Base-by-base conservation (phyloP, 192 early-diverging fungal species). In the Backusella tarrabulga region DNA sequence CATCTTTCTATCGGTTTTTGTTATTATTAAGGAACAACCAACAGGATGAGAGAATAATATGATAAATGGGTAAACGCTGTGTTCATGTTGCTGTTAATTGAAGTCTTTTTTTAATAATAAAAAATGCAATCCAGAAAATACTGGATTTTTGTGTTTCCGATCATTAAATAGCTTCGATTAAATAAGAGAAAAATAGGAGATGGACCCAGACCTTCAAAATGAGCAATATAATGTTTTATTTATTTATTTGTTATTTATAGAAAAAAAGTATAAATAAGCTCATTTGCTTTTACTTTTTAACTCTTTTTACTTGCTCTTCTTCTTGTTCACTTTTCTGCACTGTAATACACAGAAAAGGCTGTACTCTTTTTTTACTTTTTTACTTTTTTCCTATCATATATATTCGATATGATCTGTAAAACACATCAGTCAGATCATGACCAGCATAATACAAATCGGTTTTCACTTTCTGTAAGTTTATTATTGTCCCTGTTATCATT, bases 371-470 rank as follows among this genome's bases (percentile, higher is more conserved):
- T 60, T 60, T 1, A 6, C 35, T 2, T 4, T 67, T 35, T 67
- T 29, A n/a, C 14, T 67, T 67, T 29, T 11, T 17, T n/a, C 4
- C n/a, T 17, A 67, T 67, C 6, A 67, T 35, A 34, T 29, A 35
- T 34, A n/a, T 35, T 26, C 26, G 8, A 35, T 38, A 69, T 69
- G 68, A 69, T 69, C 36, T 69, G 68, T 38, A 36, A 69, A 69
- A 14, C 34, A 38, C 68, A 19, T 21, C 68, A 69, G n/a, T 2
- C 34, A 11, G 34, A 35, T 68, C 34, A 21, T n/a, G 34, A 12
- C 9, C 68, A 44, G 15, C 42, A 44, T 17, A 14, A 69, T 38
- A 69, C 34, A 38, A 40, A 38, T n/a, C 34, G 68, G 35, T 69
- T 69, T 69, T 69, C 68, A 38, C 36, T 69, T 12, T 38, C 34